These are phyloP conservation scores for Podospora didyma DNA, from an alignment of 495 filamentous ascomycete species.

Conservation along the genomic window DNA sequence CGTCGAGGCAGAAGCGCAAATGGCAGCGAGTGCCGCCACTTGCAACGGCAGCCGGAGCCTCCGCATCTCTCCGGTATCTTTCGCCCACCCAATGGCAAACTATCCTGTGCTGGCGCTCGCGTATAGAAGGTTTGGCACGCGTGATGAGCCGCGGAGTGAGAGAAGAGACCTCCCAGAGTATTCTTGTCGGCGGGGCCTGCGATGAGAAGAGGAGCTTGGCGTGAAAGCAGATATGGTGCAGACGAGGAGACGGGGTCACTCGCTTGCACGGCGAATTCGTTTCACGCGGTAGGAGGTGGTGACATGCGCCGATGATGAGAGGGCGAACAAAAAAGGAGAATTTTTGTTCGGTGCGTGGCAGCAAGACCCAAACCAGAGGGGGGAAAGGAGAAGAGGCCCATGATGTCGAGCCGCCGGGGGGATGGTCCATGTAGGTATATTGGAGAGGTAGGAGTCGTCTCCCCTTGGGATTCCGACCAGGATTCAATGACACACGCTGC, in stretches of 20 bases:
- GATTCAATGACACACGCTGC: background rate
- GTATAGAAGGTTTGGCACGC: too few relatives aligned
- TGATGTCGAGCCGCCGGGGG: background rate
- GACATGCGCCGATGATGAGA: background rate
- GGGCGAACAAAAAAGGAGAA: background rate
- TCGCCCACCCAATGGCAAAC: background rate
- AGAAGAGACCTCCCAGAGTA: background rate
- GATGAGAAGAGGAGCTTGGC: background rate
- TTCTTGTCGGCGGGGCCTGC: background rate
- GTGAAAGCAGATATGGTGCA: background rate
- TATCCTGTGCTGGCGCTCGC: too few relatives aligned
- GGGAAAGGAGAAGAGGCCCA: background rate
- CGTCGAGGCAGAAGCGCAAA: slow-evolving; percentile 26
- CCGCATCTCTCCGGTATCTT: slow-evolving; percentile 9
- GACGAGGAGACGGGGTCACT: background rate
- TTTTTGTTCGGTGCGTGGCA: background rate
- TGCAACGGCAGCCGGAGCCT: slow-evolving; percentile 14
- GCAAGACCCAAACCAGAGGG: background rate
- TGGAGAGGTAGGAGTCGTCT: background rate
- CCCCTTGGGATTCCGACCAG: background rate
- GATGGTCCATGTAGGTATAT: background rate
- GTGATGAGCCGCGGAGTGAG: too few relatives aligned
- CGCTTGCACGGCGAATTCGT: background rate
- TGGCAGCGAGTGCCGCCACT: slow-evolving; percentile 26
- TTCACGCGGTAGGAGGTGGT: background rate